Percentiles rank a stretch among this genome's conserved stretches.
Conservation (phyloP, 345 rosid genomes). For the Cardamine occulta region DNA sequence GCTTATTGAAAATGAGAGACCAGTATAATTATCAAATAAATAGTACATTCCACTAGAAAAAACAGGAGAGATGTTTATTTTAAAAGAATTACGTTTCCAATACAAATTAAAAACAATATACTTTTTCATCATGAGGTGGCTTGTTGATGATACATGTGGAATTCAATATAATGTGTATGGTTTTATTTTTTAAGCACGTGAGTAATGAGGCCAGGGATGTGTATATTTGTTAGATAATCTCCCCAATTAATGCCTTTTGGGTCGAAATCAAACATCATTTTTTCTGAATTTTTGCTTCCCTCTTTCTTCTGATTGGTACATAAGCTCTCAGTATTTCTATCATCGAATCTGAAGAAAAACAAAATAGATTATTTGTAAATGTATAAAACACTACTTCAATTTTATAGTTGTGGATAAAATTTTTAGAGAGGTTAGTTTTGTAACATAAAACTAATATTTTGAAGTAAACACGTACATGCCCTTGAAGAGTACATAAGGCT, state of each 20-base stretch:
- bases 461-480: slow-evolving; percentile 65
- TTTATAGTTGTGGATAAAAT: not conserved
- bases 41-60: no score
- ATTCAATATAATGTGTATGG: not conserved
- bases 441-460: not conserved
- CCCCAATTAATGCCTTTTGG: slow-evolving; percentile 66
- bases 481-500: slow-evolving; percentile 84
- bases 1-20: not conserved
- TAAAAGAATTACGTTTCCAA: not conserved
- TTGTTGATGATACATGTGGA: slow-evolving; percentile 13
- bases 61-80: not conserved
- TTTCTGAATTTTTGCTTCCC: slow-evolving; percentile 43
- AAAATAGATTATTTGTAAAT: not conserved
- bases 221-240: slow-evolving; percentile 58
- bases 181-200: slow-evolving; percentile 54
- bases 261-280: slow-evolving; percentile 60
- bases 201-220: slow-evolving; percentile 65
- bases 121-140: not conserved
- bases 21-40: not conserved
- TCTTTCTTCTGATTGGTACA: slow-evolving; percentile 35
- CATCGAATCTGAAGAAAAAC: slow-evolving; percentile 59
- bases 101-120: not conserved
- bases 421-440: not conserved
- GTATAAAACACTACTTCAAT: not conserved
- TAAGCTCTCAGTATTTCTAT: slow-evolving; percentile 57